These are phyloP conservation scores for Fagopyrum esculentum DNA, from an alignment of 148 eudicot genomes.

Conservation along the genomic window DNA sequence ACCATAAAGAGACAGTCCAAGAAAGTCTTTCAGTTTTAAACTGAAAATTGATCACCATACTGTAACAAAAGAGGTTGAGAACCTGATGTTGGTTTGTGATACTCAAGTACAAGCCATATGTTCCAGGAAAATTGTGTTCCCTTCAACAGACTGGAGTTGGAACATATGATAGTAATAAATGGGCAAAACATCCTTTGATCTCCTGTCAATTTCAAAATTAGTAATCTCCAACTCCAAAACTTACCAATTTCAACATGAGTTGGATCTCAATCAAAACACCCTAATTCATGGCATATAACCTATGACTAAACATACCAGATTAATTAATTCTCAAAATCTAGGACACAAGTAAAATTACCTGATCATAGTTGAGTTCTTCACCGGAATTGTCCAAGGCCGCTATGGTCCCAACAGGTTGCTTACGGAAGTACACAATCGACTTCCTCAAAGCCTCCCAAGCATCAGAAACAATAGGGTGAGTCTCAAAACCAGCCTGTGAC, in stretches of 20 bases:
- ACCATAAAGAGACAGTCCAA: conserved; percentile 2
- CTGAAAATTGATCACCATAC: conserved; percentile 3
- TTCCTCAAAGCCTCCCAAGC: conserved; percentile 82
- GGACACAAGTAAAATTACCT: conserved; percentile 27
- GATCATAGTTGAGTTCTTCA: conserved; percentile 80
- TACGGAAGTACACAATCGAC: conserved; percentile 60
- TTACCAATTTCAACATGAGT: not conserved
- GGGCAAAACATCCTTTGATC: conserved; percentile 6
- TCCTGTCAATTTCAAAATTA: conserved; percentile 12
- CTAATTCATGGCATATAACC: not conserved
- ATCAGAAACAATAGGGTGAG: conserved; percentile 63
- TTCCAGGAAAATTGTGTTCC: conserved; percentile 4
- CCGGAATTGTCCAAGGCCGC: conserved; percentile 67
- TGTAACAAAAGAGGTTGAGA: conserved; percentile 3
- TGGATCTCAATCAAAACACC: not conserved
- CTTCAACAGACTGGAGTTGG: conserved; percentile 12
- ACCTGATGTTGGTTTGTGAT: conserved; percentile 10
- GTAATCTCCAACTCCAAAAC: conserved; percentile 8
- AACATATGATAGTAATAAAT: not conserved
- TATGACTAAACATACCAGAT: not conserved
- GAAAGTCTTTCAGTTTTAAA: conserved; percentile 9
- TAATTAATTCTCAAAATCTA: not conserved
- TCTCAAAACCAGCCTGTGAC: conserved; percentile 46
- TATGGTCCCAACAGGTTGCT: conserved; percentile 71
- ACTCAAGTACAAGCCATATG: conserved; percentile 4